Conservation (phyloP, 495 filamentous ascomycete species). For the Cenococcum geophilum region DNA sequence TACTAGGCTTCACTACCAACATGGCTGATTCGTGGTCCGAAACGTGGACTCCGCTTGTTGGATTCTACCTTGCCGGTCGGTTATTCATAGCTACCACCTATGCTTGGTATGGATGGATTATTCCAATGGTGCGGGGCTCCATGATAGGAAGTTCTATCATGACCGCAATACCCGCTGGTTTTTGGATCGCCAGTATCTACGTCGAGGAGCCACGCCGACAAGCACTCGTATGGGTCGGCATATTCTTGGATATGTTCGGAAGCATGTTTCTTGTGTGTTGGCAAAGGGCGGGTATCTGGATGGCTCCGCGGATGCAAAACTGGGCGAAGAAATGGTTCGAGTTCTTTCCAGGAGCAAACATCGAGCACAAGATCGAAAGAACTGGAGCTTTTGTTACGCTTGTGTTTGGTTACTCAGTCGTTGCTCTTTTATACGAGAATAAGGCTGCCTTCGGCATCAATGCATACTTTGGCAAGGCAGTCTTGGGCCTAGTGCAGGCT, state of each 20-base stretch:
- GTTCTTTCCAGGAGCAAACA: constrained; percentile 51
- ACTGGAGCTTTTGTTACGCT: constrained; percentile 55
- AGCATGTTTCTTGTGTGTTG: constrained; percentile 31
- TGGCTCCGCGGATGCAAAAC: constrained; percentile 18
- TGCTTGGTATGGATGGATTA: constrained; percentile 39
- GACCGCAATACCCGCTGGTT: constrained; percentile 38
- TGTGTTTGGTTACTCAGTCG: constrained; percentile 55
- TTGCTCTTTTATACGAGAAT: constrained; percentile 53
- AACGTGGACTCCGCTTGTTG: constrained; percentile 49
- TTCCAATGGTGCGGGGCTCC: constrained; percentile 50
- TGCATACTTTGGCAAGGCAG: constrained; percentile 55
- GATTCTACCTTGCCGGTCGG: constrained; percentile 51
- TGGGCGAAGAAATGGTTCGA: constrained; percentile 45
- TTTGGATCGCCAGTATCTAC: constrained; percentile 53
- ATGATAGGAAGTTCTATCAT: constrained; percentile 45
- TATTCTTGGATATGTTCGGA: constrained; percentile 45
- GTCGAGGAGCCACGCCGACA: constrained; percentile 43
- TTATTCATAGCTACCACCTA: constrained; percentile 46
- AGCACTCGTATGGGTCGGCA: constrained; percentile 46
- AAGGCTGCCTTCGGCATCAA: constrained; percentile 45
- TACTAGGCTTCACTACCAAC: constrained; percentile 54
- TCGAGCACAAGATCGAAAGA: constrained; percentile 56
- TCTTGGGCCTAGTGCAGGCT: constrained; percentile 51
- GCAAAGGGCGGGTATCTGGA: constrained; percentile 31
- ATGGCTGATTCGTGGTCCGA: constrained; percentile 47